phyloP scores from a whole-genome alignment of 805 yeast species.

The Blastobotrys parvus region DNA sequence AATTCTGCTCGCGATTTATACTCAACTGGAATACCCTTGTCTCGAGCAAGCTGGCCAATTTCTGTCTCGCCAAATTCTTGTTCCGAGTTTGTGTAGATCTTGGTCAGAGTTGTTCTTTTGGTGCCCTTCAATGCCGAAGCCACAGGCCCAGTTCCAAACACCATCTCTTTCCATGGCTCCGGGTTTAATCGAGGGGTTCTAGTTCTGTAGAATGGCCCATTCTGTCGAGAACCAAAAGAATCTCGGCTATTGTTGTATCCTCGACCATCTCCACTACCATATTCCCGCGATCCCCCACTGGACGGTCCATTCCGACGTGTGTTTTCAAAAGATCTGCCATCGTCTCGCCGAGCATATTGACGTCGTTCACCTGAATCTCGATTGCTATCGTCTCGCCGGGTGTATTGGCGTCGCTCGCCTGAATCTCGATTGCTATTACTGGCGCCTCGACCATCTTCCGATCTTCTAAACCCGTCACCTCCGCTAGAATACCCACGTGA shows the following conservation, averaged over 20 bases:
- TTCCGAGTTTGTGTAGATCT: slow-evolving; percentile 37
- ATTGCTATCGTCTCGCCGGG: background rate
- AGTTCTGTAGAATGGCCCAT: background rate
- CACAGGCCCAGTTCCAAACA: slow-evolving; percentile 73
- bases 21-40: slow-evolving; percentile 33
- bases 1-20: slow-evolving; percentile 33
- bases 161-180: slow-evolving; percentile 43
- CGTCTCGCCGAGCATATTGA: background rate
- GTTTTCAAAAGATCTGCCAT: too few relatives aligned
- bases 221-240: too few relatives aligned
- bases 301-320: too few relatives aligned
- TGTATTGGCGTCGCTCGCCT: background rate
- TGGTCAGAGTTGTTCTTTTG: slow-evolving; percentile 42
- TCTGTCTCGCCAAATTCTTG: slow-evolving; percentile 31
- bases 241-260: too few relatives aligned
- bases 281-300: too few relatives aligned
- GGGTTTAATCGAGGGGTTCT: background rate
- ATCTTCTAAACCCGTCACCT: too few relatives aligned
- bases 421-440: background rate
- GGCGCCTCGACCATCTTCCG: too few relatives aligned
- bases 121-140: slow-evolving; percentile 54
- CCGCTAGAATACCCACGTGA: background rate
- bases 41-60: slow-evolving; percentile 41
- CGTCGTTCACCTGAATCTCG: background rate
- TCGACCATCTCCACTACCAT: too few relatives aligned